Evolutionary conservation across 1,284 basidiomycete species (phyloP).

Genomic region (Caloboletus firmus): DNA sequence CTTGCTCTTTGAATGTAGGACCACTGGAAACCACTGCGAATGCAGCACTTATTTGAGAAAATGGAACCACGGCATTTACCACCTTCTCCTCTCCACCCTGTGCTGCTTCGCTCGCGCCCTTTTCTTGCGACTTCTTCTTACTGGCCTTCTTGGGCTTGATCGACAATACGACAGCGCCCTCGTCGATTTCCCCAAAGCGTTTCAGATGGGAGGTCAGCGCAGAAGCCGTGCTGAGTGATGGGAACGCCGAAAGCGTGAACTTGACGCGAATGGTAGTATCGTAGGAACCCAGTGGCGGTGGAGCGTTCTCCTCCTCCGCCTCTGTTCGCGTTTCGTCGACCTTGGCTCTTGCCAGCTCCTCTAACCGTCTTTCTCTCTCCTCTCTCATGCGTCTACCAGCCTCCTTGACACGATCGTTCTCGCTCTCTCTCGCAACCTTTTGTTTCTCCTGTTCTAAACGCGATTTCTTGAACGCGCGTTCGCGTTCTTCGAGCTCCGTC

Average conservation of each 20-base stretch:
- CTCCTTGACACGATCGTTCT: conserved; percentile 77
- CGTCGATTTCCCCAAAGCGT: conserved; percentile 63
- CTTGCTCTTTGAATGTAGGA: conserved; percentile 31
- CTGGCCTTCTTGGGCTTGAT: conserved; percentile 47
- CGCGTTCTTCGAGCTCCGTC: conserved; percentile 82
- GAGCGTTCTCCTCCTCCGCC: conserved; percentile 44
- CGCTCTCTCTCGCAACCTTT: conserved; percentile 55
- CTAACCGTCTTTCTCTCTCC: conserved; percentile 58
- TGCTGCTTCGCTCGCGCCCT: conserved; percentile 1
- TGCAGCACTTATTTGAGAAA: conserved; percentile 69
- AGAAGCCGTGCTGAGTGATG: conserved; percentile 51
- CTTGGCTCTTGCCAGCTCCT: conserved; percentile 45
- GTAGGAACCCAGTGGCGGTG: conserved; percentile 54
- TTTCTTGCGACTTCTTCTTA: conserved; percentile 24
- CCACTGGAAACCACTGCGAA: conserved; percentile 69
- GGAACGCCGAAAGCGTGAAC: conserved; percentile 57
- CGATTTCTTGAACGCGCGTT: conserved; percentile 73
- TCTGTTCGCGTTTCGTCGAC: conserved; percentile 33
- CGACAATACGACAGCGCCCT: conserved; percentile 61
- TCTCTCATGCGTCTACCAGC: conserved; percentile 72
- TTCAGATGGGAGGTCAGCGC: conserved; percentile 53
- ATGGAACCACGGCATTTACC: conserved; percentile 70
- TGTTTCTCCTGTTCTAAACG: conserved; percentile 61
- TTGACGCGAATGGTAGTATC: conserved; percentile 76
- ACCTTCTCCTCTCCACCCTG: conserved; percentile 57